Conservation (phyloP, 176 grass and related monocot species). For the Paspalum vaginatum region DNA sequence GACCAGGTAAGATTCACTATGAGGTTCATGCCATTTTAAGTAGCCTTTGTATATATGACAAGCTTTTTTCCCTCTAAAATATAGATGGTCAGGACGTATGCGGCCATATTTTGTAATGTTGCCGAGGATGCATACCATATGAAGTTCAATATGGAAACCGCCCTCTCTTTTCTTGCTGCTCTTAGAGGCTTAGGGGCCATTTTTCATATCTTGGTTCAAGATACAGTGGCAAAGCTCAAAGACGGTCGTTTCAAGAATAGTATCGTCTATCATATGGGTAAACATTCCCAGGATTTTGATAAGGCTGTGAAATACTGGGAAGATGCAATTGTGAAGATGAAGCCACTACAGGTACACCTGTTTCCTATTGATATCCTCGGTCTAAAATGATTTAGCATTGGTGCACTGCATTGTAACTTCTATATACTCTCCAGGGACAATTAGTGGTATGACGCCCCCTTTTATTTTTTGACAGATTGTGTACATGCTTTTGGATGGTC, state of each 20-base stretch:
- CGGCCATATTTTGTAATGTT: not conserved
- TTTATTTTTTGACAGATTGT: too few relatives aligned
- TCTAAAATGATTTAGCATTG: too few relatives aligned
- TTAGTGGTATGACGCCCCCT: too few relatives aligned
- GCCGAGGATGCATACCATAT: not conserved
- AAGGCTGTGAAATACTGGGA: not conserved
- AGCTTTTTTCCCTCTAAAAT: not conserved
- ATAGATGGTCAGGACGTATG: constrained; percentile 8
- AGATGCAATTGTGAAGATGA: not conserved
- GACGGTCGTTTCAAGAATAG: not conserved
- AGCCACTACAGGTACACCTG: too few relatives aligned
- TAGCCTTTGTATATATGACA: not conserved
- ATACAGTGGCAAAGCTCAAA: not conserved
- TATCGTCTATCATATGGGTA: not conserved
- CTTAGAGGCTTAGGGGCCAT: constrained; percentile 17
- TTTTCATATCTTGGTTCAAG: constrained; percentile 8
- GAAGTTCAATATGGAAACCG: not conserved
- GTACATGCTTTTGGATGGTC: too few relatives aligned
- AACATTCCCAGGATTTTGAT: not conserved
- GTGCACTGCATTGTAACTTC: too few relatives aligned
- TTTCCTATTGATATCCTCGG: too few relatives aligned
- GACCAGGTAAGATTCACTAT: constrained; percentile 11
- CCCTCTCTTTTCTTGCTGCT: constrained; percentile 1
- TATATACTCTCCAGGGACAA: too few relatives aligned
- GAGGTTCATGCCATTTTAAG: not conserved